Evolutionary conservation across 2,329 filamentous ascomycete species (phyloP), one percentile per base, ranked within the genome.

Genomic region (Apiospora marii): DNA sequence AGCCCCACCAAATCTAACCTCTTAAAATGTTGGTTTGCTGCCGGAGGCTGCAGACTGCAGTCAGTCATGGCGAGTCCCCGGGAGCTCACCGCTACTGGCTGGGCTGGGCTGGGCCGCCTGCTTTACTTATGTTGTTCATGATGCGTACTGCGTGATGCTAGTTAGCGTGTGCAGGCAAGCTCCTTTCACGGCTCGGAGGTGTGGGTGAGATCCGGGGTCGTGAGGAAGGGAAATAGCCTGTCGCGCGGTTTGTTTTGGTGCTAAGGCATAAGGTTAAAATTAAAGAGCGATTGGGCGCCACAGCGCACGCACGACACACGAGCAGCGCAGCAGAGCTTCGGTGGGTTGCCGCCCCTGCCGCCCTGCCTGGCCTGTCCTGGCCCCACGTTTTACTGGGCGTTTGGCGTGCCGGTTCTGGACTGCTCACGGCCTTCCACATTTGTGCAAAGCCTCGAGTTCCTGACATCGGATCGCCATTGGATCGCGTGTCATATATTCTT

Each of bases 151-250:
- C 34, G 58, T 41, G 53, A 4, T 41, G 22, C 34, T 16, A 34
- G 58, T 41, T 64, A 64, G 58, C 30, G 58, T 64, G 58, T 64
- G 19, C 58, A 64, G 58, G 58, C 58, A 64, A 41, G n/a, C 10
- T 30, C 58, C 58, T 22, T 64, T 24, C 58, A 30, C 58, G 58
- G 58, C 10, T 14, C 34, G 58, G 58, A 41, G 53, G 53, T 16
- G 58, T 34, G 37, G 58, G 58, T 64, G 30, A 64, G 58, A 64
- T 41, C 41, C 3, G 34, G 34, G 30, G 34, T 61, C 16, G 22
- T n/a, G 46, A 8, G 41, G 19, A 34, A 64, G 34, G 58, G 58
- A 64, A 64, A 41, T 64, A 41, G 58, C 58, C 58, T 64, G 53
- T 61, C 30, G 53, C 19, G 30, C 6, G 16, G 19, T 4, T 30